Evolutionary conservation across 129 eudicot species (phyloP).

Genomic region (Pseudognaphalium luteoalbum): DNA sequence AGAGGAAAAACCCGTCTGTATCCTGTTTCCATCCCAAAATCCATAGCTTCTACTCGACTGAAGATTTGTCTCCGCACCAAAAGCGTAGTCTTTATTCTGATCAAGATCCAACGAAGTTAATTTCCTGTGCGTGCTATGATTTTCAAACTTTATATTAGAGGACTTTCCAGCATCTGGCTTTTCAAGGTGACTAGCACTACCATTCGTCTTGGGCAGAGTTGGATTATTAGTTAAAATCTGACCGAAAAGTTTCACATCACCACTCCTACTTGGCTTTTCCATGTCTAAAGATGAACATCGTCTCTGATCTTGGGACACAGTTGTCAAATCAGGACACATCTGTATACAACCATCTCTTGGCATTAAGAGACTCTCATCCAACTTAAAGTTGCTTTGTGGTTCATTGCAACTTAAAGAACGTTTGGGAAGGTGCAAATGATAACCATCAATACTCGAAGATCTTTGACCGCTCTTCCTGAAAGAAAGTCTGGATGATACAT

Average conservation of each 20-base stretch:
- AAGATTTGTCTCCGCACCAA: slow-evolving; percentile 45
- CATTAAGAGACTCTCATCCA: slow-evolving; percentile 32
- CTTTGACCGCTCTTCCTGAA: slow-evolving; percentile 36
- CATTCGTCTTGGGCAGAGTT: slow-evolving; percentile 36
- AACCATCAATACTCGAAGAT: slow-evolving; percentile 33
- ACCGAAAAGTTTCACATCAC: slow-evolving; percentile 87
- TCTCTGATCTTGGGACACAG: slow-evolving; percentile 40
- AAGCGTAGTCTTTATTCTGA: slow-evolving; percentile 8
- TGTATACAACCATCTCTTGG: slow-evolving; percentile 37
- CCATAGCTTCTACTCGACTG: slow-evolving; percentile 45
- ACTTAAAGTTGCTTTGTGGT: slow-evolving; percentile 27
- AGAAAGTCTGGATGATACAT: slow-evolving; percentile 32
- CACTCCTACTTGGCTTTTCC: slow-evolving; percentile 49
- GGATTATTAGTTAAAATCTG: slow-evolving; percentile 60
- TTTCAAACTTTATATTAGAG: slow-evolving; percentile 36
- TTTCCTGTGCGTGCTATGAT: slow-evolving; percentile 15
- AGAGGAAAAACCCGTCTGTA: slow-evolving; percentile 51
- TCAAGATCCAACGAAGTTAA: slow-evolving; percentile 32
- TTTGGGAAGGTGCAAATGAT: slow-evolving; percentile 40
- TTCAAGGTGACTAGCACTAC: slow-evolving; percentile 23
- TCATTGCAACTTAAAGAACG: slow-evolving; percentile 42
- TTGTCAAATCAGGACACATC: slow-evolving; percentile 38
- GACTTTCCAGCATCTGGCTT: slow-evolving; percentile 33
- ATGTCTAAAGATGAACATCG: slow-evolving; percentile 38
- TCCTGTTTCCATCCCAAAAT: slow-evolving; percentile 66